phyloP scores from a whole-genome alignment of 2,329 filamentous ascomycete genomes.

The Aspergillus felis region DNA sequence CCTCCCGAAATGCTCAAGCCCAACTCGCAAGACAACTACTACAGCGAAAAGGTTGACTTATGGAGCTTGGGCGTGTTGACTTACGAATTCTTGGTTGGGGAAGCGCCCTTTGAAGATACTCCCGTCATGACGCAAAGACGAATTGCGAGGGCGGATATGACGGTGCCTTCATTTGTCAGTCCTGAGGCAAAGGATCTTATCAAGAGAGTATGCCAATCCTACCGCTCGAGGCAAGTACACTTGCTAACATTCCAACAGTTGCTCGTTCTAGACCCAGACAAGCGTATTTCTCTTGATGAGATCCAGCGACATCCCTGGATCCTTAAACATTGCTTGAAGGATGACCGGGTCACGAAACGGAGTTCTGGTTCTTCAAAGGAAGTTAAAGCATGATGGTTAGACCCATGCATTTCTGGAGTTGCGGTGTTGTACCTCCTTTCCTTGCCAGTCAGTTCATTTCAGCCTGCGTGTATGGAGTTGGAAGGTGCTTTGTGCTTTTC shows the following conservation, averaged over 20 bases:
- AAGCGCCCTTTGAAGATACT: conserved; percentile 95
- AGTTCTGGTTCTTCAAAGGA: conserved; percentile 37
- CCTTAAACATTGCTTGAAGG: conserved; percentile 78
- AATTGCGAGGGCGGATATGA: conserved; percentile 88
- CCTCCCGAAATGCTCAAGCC: conserved; percentile 96
- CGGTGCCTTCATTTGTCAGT: conserved; percentile 84
- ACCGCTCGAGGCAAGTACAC: not conserved
- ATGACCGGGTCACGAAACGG: conserved; percentile 43
- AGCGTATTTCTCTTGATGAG: conserved; percentile 83
- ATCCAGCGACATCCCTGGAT: conserved; percentile 94
- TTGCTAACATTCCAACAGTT: conserved; percentile 51
- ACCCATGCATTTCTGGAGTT: conserved; percentile 17
- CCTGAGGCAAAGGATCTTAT: conserved; percentile 88
- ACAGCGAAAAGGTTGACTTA: conserved; percentile 91
- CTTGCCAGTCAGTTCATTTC: conserved; percentile 4
- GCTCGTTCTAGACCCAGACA: conserved; percentile 88
- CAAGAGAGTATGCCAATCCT: conserved; percentile 61
- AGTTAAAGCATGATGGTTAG: conserved; percentile 24
- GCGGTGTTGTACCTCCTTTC: conserved; percentile 13
- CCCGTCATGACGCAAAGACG: conserved; percentile 89
- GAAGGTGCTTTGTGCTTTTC: conserved; percentile 1
- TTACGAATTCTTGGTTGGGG: conserved; percentile 93
- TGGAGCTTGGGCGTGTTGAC: conserved; percentile 94
- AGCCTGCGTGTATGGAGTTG: conserved; percentile 13
- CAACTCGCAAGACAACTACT: conserved; percentile 77